Conservation (phyloP, 148 eudicot genomes). For the Salicornia ramosissima region DNA sequence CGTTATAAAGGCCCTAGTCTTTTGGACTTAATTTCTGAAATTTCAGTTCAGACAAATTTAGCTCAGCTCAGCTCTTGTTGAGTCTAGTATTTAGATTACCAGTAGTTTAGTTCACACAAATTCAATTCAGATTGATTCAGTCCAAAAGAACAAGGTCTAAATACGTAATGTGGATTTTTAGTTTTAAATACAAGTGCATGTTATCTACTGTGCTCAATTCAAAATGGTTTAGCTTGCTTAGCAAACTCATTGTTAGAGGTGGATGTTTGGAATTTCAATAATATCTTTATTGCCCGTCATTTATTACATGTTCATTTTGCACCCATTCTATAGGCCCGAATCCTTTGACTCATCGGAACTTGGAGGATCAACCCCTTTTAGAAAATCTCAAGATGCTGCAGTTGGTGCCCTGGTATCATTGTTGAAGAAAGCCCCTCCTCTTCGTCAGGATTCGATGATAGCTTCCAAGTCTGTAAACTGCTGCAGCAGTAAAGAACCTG, state of each 20-base stretch:
- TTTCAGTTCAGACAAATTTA: no score
- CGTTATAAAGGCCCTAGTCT: no score
- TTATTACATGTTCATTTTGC: background rate
- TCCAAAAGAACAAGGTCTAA: no score
- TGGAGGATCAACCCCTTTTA: conserved; percentile 30
- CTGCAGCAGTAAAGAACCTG: conserved; percentile 17
- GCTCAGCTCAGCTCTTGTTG: no score
- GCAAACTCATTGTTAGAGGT: background rate
- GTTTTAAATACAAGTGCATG: no score
- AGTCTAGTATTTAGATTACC: no score
- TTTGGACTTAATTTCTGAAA: no score
- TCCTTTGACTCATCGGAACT: conserved; percentile 39
- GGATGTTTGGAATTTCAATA: background rate
- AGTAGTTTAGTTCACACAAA: no score
- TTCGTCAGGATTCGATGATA: conserved; percentile 31
- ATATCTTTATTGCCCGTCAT: background rate
- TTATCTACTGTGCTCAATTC: background rate
- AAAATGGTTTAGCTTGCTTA: background rate
- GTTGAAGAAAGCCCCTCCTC: conserved; percentile 62
- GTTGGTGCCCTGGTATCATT: conserved; percentile 50
- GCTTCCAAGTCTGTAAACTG: conserved; percentile 26
- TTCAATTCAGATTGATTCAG: no score
- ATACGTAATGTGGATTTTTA: no score
- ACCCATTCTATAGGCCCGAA: conserved; percentile 31
- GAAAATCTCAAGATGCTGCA: conserved; percentile 47